Conservation (phyloP, 139 green algal species). For the Tetraselmis striata region DNA sequence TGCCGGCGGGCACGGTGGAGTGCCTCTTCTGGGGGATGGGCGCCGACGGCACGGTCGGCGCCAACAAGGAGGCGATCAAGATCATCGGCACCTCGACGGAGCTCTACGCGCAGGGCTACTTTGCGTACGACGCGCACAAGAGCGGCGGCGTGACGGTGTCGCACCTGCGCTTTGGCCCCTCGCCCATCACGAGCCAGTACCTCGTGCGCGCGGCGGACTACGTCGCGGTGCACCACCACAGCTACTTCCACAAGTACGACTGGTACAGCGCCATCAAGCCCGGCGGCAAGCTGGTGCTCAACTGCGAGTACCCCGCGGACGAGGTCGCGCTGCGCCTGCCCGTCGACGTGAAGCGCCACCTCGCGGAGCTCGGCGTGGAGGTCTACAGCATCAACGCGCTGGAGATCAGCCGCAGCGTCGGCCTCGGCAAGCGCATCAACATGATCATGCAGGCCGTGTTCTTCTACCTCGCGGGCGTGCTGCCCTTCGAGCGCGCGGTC, state of each 20-base stretch:
- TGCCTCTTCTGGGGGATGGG: conserved; percentile 58
- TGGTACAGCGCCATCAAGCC: conserved; percentile 25
- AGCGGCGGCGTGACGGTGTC: conserved; percentile 41
- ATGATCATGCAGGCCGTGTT: conserved; percentile 61
- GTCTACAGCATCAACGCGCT: conserved; percentile 34
- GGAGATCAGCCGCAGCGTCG: conserved; percentile 15
- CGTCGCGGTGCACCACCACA: conserved; percentile 29
- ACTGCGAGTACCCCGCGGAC: conserved; percentile 11
- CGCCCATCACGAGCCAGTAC: conserved; percentile 34
- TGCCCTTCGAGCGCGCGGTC: conserved; percentile 38
- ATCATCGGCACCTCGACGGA: conserved; percentile 37
- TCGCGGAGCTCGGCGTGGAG: conserved; percentile 14
- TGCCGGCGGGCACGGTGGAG: conserved; percentile 40
- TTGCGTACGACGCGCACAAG: conserved; percentile 50
- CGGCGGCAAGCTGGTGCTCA: conserved; percentile 42
- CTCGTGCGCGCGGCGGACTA: conserved; percentile 46
- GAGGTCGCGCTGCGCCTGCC: not conserved
- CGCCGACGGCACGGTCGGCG: conserved; percentile 46
- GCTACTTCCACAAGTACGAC: conserved; percentile 40
- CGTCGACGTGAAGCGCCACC: conserved; percentile 22
- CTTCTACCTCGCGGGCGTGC: conserved; percentile 44
- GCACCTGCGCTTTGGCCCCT: conserved; percentile 48
- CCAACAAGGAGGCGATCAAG: conserved; percentile 57
- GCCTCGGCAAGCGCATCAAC: conserved; percentile 52
- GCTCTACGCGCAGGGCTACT: conserved; percentile 43